A percentile compares a stretch with the other conserved stretches of the same genome.
These are phyloP conservation scores for Parachlorella kessleri DNA, from an alignment of 139 green algal species.

Conservation along the genomic window DNA sequence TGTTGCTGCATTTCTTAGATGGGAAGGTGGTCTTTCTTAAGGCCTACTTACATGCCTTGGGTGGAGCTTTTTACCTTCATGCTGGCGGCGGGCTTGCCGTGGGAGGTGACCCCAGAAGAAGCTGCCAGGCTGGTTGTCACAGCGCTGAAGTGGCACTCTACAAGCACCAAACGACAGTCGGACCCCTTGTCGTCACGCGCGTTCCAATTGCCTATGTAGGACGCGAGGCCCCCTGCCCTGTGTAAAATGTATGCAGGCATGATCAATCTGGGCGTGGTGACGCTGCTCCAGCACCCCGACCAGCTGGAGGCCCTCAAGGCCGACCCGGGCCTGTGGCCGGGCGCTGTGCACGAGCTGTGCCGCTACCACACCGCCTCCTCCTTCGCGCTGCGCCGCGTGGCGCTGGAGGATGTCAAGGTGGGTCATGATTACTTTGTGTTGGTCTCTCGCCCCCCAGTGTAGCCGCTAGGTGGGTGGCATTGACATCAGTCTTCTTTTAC, in stretches of 20 bases:
- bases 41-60: not conserved
- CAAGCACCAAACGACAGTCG: not conserved
- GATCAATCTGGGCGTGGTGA: constrained; percentile 38
- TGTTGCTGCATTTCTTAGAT: too few relatives aligned
- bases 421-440: not conserved
- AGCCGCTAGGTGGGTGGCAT: too few relatives aligned
- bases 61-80: not conserved
- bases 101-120: too few relatives aligned
- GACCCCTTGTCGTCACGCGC: not conserved
- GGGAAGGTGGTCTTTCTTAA: not conserved
- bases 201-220: not conserved
- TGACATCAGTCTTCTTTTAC: not conserved
- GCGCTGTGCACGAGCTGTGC: constrained; percentile 38
- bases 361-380: constrained; percentile 52
- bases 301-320: constrained; percentile 32
- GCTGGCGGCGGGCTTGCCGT: too few relatives aligned
- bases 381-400: constrained; percentile 42
- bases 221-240: too few relatives aligned
- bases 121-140: not conserved
- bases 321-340: constrained; percentile 23
- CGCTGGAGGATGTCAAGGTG: constrained; percentile 37
- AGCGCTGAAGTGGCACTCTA: not conserved
- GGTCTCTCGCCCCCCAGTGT: not conserved
- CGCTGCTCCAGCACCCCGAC: constrained; percentile 46
- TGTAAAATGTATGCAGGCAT: not conserved